These are phyloP conservation scores for Hypholoma sublateritium DNA, from an alignment of 768 basidiomycete genomes.

Conservation along the genomic window DNA sequence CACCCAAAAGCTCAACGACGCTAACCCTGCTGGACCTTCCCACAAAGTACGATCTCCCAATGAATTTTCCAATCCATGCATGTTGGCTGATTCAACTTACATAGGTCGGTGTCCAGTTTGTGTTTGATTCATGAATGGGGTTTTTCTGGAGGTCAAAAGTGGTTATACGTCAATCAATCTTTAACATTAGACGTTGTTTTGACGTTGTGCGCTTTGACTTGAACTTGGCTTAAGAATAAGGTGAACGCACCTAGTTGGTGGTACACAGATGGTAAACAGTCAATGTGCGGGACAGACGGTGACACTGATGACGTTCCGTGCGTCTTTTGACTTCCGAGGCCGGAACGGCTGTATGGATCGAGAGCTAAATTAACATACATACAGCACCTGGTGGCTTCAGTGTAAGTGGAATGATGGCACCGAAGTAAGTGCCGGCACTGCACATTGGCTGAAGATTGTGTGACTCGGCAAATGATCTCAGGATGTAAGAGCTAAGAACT, in stretches of 20 bases:
- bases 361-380: too few species aligned
- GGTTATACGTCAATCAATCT: conserved; percentile 26
- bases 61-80: background rate
- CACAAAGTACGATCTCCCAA: conserved; percentile 59
- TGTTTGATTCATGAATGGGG: conserved; percentile 65
- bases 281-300: background rate
- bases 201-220: background rate
- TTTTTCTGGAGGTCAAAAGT: conserved; percentile 32
- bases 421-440: too few species aligned
- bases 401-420: too few species aligned
- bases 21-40: conserved; percentile 57
- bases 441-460: too few species aligned
- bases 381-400: too few species aligned
- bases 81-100: background rate
- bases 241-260: background rate
- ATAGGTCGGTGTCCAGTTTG: conserved; percentile 71
- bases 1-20: conserved; percentile 86
- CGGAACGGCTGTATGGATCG: background rate
- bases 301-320: background rate
- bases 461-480: too few species aligned
- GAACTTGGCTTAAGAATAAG: background rate
- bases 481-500: too few species aligned
- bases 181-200: background rate
- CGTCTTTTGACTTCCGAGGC: background rate
- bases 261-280: too few species aligned